Evolutionary conservation across 257 asterid species (phyloP).

Genomic region (Striga asiatica): DNA sequence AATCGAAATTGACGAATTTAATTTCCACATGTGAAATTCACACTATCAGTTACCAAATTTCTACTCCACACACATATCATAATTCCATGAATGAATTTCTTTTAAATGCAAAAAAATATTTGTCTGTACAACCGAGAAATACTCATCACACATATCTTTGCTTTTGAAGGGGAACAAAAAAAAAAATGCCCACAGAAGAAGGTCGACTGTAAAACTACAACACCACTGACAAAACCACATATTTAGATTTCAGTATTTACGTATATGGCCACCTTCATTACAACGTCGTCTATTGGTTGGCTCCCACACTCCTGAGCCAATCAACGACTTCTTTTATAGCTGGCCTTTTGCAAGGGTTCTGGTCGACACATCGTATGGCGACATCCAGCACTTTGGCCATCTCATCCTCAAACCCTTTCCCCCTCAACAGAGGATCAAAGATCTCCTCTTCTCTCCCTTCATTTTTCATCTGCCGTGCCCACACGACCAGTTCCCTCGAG

Average conservation of each 20-base stretch:
- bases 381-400: constrained; percentile 71
- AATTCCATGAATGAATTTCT: not conserved
- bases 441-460: constrained; percentile 69
- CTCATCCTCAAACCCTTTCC: constrained; percentile 68
- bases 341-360: constrained; percentile 83
- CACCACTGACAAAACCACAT: too few species aligned
- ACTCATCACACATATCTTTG: constrained; percentile 13
- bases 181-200: constrained; percentile 14
- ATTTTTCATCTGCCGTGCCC: constrained; percentile 70
- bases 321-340: constrained; percentile 62
- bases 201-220: constrained; percentile 10
- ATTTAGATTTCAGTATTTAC: too few species aligned
- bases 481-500: constrained; percentile 63
- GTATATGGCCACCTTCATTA: too few species aligned
- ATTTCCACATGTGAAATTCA: too few species aligned
- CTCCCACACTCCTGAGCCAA: constrained; percentile 58
- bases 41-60: too few species aligned
- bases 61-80: not conserved
- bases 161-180: too few species aligned
- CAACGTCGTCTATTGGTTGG: constrained; percentile 26
- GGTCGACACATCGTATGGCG: constrained; percentile 77
- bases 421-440: constrained; percentile 60
- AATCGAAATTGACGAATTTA: too few species aligned
- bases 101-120: constrained; percentile 22
- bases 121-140: constrained; percentile 19